Conservation (phyloP, 352 stramenopile species). For the Phytophthora kernoviae region DNA sequence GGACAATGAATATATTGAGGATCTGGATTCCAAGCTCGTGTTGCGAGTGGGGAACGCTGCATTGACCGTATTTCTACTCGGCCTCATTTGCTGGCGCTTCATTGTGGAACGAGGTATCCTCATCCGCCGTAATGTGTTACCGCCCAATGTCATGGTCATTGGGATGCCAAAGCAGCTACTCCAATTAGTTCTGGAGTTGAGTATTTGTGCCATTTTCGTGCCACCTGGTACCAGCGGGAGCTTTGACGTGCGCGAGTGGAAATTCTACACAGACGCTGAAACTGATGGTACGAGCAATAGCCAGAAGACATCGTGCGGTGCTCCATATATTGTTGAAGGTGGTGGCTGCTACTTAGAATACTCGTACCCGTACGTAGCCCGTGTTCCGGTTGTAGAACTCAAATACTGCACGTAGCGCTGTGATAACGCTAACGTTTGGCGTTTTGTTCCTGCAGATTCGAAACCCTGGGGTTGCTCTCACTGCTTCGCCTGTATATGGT, state of each 20-base stretch:
- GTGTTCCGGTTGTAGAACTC: neutral
- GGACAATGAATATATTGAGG: constrained; percentile 63
- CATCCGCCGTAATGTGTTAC: constrained; percentile 64
- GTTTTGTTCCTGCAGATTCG: constrained; percentile 39
- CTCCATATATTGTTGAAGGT: constrained; percentile 34
- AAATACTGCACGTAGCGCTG: neutral
- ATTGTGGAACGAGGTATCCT: constrained; percentile 58
- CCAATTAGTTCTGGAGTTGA: constrained; percentile 49
- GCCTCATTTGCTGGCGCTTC: constrained; percentile 62
- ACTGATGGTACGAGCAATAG: neutral
- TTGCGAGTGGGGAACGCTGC: constrained; percentile 49
- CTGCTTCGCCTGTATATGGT: constrained; percentile 82
- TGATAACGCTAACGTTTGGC: neutral
- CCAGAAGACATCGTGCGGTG: constrained; percentile 30
- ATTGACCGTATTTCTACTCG: constrained; percentile 55
- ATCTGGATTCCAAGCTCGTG: constrained; percentile 33
- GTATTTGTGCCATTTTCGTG: constrained; percentile 54
- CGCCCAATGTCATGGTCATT: constrained; percentile 54
- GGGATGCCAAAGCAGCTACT: constrained; percentile 54
- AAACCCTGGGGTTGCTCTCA: constrained; percentile 69
- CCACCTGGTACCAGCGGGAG: constrained; percentile 53
- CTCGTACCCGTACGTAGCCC: constrained; percentile 59
- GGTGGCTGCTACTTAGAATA: constrained; percentile 73
- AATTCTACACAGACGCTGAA: constrained; percentile 50
- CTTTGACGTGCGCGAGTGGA: constrained; percentile 75